phyloP scores from a whole-genome alignment of 306 rosid species.

The Pterocarpus macrocarpus region DNA sequence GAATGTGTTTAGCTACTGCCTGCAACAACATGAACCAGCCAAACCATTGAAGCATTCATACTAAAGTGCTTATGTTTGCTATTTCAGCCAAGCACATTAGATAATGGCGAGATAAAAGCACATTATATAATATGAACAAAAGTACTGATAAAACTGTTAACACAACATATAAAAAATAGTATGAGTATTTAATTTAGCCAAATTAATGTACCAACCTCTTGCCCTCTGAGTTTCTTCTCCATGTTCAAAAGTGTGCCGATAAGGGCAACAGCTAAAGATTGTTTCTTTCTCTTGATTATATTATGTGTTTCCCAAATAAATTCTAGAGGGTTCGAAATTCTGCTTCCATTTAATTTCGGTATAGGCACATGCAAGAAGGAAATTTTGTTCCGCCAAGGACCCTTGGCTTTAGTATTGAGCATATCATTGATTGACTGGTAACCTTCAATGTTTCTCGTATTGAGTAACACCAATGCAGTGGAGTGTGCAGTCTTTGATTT shows the following conservation, averaged over 20 bases:
- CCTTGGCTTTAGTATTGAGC: conserved; percentile 52
- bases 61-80: background rate
- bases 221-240: conserved; percentile 60
- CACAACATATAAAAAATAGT: too few relatives aligned
- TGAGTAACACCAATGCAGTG: conserved; percentile 63
- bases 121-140: too few relatives aligned
- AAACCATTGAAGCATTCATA: conserved; percentile 22
- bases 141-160: too few relatives aligned
- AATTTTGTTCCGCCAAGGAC: conserved; percentile 68
- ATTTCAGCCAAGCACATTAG: background rate
- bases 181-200: background rate
- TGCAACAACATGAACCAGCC: conserved; percentile 33
- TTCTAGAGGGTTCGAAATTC: conserved; percentile 53
- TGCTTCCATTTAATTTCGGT: conserved; percentile 50
- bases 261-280: conserved; percentile 54
- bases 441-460: conserved; percentile 61
- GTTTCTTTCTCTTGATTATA: conserved; percentile 60
- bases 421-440: conserved; percentile 65
- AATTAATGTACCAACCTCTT: conserved; percentile 50
- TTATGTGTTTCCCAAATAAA: conserved; percentile 58
- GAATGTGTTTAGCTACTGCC: conserved; percentile 62
- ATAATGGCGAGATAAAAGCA: too few relatives aligned
- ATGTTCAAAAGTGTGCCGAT: conserved; percentile 49
- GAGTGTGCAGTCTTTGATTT: conserved; percentile 56
- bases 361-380: conserved; percentile 61